A percentile compares a stretch with the other conserved stretches of the same genome.
phyloP scores from a whole-genome alignment of 1,139 yeast species.

The Pichia inconspicua region DNA sequence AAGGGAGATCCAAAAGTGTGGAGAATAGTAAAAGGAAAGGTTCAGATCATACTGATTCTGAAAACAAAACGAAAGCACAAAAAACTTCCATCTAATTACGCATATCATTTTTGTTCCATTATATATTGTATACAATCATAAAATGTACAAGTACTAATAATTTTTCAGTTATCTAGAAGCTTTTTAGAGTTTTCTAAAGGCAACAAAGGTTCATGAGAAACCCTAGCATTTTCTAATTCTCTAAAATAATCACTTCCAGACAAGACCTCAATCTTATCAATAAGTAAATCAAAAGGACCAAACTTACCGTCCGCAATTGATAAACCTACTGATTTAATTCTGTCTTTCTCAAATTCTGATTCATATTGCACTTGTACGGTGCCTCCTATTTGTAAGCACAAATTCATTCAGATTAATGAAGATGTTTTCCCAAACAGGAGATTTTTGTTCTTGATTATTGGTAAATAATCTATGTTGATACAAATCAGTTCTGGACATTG shows the following conservation, averaged over 20 bases:
- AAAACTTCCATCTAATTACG: background rate
- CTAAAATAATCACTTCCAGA: constrained; percentile 44
- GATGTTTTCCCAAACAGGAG: constrained; percentile 62
- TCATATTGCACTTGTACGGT: constrained; percentile 57
- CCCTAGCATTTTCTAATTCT: constrained; percentile 31
- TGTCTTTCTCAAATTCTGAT: constrained; percentile 51
- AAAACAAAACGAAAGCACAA: background rate
- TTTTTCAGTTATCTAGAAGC: background rate
- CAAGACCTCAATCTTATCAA: constrained; percentile 70
- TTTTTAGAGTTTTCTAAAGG: constrained; percentile 1
- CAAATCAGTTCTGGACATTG: constrained; percentile 69
- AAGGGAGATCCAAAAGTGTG: background rate
- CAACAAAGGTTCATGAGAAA: constrained; percentile 9
- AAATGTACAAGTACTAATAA: background rate
- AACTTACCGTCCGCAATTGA: constrained; percentile 74
- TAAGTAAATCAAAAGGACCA: constrained; percentile 64
- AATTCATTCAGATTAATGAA: constrained; percentile 70
- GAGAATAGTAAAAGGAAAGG: background rate
- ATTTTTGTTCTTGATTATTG: background rate
- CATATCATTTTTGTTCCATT: background rate
- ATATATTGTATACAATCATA: background rate
- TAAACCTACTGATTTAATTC: constrained; percentile 67
- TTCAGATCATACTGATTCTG: background rate
- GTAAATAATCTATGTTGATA: constrained; percentile 71
- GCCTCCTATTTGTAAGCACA: constrained; percentile 76